These are phyloP conservation scores for Posidonia australis DNA, from an alignment of 106 monocot species.

Conservation along the genomic window DNA sequence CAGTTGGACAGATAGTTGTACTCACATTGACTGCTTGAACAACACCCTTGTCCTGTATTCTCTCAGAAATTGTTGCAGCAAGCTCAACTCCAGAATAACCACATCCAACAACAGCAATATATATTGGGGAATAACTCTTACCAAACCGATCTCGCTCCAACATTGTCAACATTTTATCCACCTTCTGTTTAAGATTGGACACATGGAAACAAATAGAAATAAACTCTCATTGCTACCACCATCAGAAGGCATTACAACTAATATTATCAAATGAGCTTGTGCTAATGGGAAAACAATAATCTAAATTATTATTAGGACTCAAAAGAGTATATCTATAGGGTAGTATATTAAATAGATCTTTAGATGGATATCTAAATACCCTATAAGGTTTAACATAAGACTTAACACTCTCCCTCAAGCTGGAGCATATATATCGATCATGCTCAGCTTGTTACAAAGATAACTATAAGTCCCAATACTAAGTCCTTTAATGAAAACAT, in stretches of 20 bases:
- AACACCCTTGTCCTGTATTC: slow-evolving; percentile 54
- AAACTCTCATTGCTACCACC: not conserved
- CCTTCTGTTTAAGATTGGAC: slow-evolving; percentile 31
- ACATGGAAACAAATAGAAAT: not conserved
- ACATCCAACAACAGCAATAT: slow-evolving; percentile 84
- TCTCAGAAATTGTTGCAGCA: slow-evolving; percentile 90
- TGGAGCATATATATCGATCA: no score
- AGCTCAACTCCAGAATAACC: slow-evolving; percentile 92
- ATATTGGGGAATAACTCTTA: slow-evolving; percentile 39
- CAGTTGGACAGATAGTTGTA: slow-evolving; percentile 63
- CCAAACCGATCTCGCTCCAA: slow-evolving; percentile 55
- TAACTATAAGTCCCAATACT: no score
- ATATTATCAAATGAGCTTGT: not conserved
- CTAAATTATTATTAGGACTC: no score
- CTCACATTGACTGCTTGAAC: slow-evolving; percentile 76
- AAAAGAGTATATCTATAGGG: no score
- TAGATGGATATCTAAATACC: no score
- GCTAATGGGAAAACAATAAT: no score
- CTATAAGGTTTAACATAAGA: no score
- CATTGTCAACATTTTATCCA: slow-evolving; percentile 50
- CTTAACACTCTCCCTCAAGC: no score
- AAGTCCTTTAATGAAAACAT: no score
- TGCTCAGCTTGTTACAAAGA: no score
- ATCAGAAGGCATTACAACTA: not conserved
- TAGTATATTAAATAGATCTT: no score